A percentile compares a stretch with the other conserved stretches of the same genome.
Conservation (phyloP, 495 filamentous ascomycete genomes). For the Parmelia sp. region DNA sequence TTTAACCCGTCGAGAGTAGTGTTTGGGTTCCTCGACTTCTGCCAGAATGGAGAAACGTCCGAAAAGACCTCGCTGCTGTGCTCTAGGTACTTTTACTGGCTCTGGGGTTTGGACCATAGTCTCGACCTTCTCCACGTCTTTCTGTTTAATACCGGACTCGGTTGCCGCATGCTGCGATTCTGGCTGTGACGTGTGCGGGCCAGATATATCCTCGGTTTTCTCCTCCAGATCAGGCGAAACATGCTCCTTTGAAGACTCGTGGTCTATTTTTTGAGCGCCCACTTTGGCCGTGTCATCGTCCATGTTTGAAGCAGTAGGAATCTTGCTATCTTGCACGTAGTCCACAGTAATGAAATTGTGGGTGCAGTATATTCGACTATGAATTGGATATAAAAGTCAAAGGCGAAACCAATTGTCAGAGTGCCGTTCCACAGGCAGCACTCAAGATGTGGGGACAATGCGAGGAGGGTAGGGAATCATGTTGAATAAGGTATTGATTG, state of each 20-base stretch:
- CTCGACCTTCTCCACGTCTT: conserved; percentile 3
- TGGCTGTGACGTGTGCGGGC: background rate
- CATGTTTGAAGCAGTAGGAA: background rate
- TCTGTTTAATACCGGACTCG: background rate
- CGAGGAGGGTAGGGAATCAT: too few relatives aligned
- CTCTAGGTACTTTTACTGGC: conserved; percentile 54
- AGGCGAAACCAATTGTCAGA: too few relatives aligned
- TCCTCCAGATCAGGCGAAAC: conserved; percentile 8
- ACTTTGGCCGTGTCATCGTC: conserved; percentile 14
- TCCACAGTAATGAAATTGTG: background rate
- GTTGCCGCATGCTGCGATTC: background rate
- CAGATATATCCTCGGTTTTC: conserved; percentile 10
- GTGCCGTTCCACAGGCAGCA: background rate
- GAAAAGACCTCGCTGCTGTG: conserved; percentile 68
- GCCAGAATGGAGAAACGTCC: conserved; percentile 68
- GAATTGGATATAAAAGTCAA: too few relatives aligned
- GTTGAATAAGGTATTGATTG: too few relatives aligned
- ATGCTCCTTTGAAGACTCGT: conserved; percentile 10
- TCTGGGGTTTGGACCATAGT: conserved; percentile 6
- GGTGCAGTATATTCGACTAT: too few relatives aligned
- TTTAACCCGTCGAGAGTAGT: conserved; percentile 67
- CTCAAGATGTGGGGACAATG: too few relatives aligned
- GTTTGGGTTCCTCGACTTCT: conserved; percentile 69
- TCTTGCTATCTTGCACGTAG: background rate
- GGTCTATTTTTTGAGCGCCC: conserved; percentile 14